Conservation (phyloP, 441 rosid species). For the Raphanus hybrid region DNA sequence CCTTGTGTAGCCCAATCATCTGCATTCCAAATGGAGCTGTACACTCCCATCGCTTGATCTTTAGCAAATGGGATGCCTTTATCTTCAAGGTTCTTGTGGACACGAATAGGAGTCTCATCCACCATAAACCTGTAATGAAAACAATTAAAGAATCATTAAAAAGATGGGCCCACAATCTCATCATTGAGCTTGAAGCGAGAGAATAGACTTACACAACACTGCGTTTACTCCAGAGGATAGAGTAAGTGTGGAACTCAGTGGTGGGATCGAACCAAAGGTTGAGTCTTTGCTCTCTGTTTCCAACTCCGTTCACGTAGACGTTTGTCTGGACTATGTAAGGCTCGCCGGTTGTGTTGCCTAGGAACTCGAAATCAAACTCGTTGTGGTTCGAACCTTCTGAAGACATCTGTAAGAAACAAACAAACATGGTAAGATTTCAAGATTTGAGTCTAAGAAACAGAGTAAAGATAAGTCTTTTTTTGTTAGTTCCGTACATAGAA, state of each 20-base stretch:
- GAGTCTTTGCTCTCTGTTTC: conserved; percentile 92
- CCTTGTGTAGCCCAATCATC: conserved; percentile 99
- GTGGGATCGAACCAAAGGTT: conserved; percentile 97
- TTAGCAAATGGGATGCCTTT: conserved; percentile 85
- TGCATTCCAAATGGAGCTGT: conserved; percentile 99
- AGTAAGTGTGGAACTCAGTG: conserved; percentile 83
- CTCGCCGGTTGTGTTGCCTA: conserved; percentile 91
- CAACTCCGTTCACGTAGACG: conserved; percentile 85
- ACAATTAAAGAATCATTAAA: neutral
- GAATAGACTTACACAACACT: conserved; percentile 73
- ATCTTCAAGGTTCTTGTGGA: conserved; percentile 83
- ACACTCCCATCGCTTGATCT: conserved; percentile 94
- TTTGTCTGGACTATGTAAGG: conserved; percentile 92
- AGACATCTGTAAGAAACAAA: conserved; percentile 84
- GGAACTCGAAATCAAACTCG: conserved; percentile 95
- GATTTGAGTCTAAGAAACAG: conserved; percentile 22
- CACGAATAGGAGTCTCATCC: conserved; percentile 81
- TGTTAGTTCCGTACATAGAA: conserved; percentile 58
- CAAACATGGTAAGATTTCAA: neutral
- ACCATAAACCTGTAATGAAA: conserved; percentile 67
- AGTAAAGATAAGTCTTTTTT: neutral
- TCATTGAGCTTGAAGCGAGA: neutral
- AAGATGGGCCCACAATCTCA: neutral
- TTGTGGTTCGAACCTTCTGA: conserved; percentile 91
- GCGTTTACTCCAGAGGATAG: conserved; percentile 84